phyloP scores from a whole-genome alignment of 768 basidiomycete species.

The Serendipita sp. region DNA sequence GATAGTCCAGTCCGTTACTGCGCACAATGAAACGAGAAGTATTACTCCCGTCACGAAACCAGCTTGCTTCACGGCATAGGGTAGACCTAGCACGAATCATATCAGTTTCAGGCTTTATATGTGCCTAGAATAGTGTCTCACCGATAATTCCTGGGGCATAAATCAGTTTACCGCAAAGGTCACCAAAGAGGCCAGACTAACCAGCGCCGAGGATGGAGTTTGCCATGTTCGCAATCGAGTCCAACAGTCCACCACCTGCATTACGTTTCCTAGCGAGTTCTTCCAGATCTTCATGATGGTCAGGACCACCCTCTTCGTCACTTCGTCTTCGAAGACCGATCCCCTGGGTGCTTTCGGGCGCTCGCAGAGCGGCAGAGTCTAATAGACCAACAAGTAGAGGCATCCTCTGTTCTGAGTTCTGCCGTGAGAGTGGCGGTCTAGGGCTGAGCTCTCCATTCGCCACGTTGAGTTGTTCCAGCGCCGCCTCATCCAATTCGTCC shows the following conservation, averaged over 20 bases:
- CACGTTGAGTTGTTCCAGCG: conserved; percentile 21
- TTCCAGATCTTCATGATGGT: conserved; percentile 45
- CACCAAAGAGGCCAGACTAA: conserved; percentile 21
- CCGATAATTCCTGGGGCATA: conserved; percentile 49
- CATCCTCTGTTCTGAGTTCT: conserved; percentile 32
- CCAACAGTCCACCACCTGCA: conserved; percentile 58
- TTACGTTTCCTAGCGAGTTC: conserved; percentile 50
- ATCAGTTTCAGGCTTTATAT: not conserved
- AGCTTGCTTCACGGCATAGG: conserved; percentile 87
- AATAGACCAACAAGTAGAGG: conserved; percentile 70
- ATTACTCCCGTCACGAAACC: conserved; percentile 80
- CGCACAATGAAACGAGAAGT: conserved; percentile 66
- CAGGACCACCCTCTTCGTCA: conserved; percentile 18
- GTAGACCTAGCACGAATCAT: conserved; percentile 44
- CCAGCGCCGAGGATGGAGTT: conserved; percentile 94
- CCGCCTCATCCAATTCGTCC: conserved; percentile 56
- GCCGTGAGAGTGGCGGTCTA: conserved; percentile 25
- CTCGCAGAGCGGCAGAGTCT: conserved; percentile 41
- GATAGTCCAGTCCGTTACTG: conserved; percentile 95
- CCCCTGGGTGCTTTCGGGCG: conserved; percentile 38
- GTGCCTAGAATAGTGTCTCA: conserved; percentile 20
- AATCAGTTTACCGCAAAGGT: not conserved
- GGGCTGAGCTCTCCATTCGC: conserved; percentile 18
- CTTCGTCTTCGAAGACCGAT: conserved; percentile 26
- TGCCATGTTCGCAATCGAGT: conserved; percentile 85